Conservation (phyloP, 2,329 filamentous ascomycete genomes). For the Cryphonectria japonica region DNA sequence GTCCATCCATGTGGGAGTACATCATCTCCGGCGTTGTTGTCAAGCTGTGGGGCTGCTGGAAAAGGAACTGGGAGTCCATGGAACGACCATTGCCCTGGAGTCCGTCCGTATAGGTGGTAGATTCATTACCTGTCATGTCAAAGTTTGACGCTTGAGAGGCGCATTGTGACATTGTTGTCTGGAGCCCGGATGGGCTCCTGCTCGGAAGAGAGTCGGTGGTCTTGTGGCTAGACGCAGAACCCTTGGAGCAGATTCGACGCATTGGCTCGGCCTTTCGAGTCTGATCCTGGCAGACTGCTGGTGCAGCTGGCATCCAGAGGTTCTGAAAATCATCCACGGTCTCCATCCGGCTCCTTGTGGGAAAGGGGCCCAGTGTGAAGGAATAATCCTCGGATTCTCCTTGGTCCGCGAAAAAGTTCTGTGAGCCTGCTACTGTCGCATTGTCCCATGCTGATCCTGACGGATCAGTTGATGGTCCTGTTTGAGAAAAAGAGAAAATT, state of each 20-base stretch:
- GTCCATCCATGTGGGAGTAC: slow-evolving; percentile 52
- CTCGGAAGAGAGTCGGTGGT: slow-evolving; percentile 47
- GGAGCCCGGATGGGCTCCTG: slow-evolving; percentile 49
- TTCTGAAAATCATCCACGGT: slow-evolving; percentile 50
- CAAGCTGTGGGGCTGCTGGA: slow-evolving; percentile 54
- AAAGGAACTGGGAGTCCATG: slow-evolving; percentile 55
- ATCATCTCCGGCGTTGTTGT: slow-evolving; percentile 54
- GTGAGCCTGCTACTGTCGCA: slow-evolving; percentile 60
- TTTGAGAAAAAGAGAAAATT: slow-evolving; percentile 63
- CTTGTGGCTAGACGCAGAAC: slow-evolving; percentile 50
- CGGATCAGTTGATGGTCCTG: slow-evolving; percentile 60
- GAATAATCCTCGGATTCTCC: slow-evolving; percentile 59
- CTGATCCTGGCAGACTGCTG: slow-evolving; percentile 43
- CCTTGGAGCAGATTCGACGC: slow-evolving; percentile 49
- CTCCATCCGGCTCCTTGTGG: slow-evolving; percentile 54
- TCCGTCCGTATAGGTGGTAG: slow-evolving; percentile 46
- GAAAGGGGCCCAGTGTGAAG: slow-evolving; percentile 58
- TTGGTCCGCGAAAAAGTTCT: slow-evolving; percentile 60
- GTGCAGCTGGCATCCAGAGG: slow-evolving; percentile 49
- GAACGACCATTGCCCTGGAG: slow-evolving; percentile 44
- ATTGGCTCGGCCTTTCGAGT: slow-evolving; percentile 47
- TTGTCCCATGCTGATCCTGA: slow-evolving; percentile 58
- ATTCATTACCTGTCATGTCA: slow-evolving; percentile 56
- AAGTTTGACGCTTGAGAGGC: slow-evolving; percentile 55
- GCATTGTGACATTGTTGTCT: slow-evolving; percentile 52